Evolutionary conservation across 202 grass and related monocot species (phyloP).

Genomic region (Panicum hallii): DNA sequence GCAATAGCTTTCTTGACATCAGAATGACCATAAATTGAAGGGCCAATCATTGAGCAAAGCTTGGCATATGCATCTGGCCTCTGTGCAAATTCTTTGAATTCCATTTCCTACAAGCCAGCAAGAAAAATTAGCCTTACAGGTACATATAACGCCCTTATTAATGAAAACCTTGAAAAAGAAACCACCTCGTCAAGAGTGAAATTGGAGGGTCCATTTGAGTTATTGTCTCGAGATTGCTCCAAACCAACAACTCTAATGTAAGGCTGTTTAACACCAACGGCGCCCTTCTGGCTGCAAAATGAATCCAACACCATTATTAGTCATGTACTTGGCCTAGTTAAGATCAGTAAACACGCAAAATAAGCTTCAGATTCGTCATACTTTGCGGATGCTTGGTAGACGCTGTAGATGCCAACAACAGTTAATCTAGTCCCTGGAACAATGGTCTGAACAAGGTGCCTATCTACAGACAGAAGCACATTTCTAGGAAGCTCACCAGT

Average conservation of each 20-base stretch:
- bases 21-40: slow-evolving; percentile 89
- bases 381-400: slow-evolving; percentile 83
- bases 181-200: slow-evolving; percentile 92
- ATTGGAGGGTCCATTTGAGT: slow-evolving; percentile 73
- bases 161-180: neutral
- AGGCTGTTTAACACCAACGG: slow-evolving; percentile 95
- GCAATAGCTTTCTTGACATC: slow-evolving; percentile 98
- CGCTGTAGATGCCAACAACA: slow-evolving; percentile 94
- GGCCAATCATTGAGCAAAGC: slow-evolving; percentile 84
- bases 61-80: slow-evolving; percentile 89
- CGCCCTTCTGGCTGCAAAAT: slow-evolving; percentile 78
- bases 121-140: neutral
- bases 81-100: slow-evolving; percentile 98
- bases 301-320: neutral
- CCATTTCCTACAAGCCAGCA: slow-evolving; percentile 61
- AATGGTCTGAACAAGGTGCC: slow-evolving; percentile 95
- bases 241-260: slow-evolving; percentile 97
- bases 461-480: slow-evolving; percentile 84
- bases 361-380: slow-evolving; percentile 48
- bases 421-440: slow-evolving; percentile 94
- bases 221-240: slow-evolving; percentile 86
- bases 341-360: slow-evolving; percentile 27
- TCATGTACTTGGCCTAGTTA: neutral
- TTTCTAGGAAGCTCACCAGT: slow-evolving; percentile 98
- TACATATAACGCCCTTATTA: neutral